Percentiles rank a stretch among this genome's conserved stretches.
These are phyloP conservation scores for Pichia nanzhaoensis DNA, from an alignment of 805 yeast species.

Conservation along the genomic window DNA sequence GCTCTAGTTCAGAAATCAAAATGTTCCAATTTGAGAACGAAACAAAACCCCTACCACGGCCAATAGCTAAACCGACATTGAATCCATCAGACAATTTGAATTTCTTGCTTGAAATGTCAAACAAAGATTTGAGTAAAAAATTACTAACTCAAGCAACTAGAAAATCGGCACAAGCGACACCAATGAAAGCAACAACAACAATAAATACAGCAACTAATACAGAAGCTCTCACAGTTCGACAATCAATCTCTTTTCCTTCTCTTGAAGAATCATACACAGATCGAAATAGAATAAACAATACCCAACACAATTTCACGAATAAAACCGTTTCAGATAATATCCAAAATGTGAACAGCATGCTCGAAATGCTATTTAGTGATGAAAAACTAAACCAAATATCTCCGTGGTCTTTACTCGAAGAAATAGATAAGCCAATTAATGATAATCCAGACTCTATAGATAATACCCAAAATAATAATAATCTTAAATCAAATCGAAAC, in stretches of 20 bases:
- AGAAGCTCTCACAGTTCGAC: neutral
- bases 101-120: conserved; percentile 11
- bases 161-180: neutral
- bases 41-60: neutral
- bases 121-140: neutral
- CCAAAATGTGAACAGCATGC: conserved; percentile 14
- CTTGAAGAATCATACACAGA: conserved; percentile 16
- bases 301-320: neutral
- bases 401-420: conserved; percentile 19
- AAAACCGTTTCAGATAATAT: conserved; percentile 8
- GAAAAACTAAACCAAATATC: conserved; percentile 12
- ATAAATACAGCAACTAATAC: too few relatives aligned
- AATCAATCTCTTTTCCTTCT: conserved; percentile 7
- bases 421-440: conserved; percentile 9
- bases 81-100: conserved; percentile 16
- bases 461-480: neutral
- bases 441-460: neutral
- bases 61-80: conserved; percentile 2
- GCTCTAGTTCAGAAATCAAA: neutral
- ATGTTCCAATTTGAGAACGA: too few relatives aligned
- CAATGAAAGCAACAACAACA: neutral
- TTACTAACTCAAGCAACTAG: neutral
- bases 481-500: neutral
- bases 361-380: conserved; percentile 17
- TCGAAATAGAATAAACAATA: neutral